These are phyloP conservation scores for Nothomitra cinnamomea DNA, from an alignment of 2,329 filamentous ascomycete genomes.

Conservation along the genomic window DNA sequence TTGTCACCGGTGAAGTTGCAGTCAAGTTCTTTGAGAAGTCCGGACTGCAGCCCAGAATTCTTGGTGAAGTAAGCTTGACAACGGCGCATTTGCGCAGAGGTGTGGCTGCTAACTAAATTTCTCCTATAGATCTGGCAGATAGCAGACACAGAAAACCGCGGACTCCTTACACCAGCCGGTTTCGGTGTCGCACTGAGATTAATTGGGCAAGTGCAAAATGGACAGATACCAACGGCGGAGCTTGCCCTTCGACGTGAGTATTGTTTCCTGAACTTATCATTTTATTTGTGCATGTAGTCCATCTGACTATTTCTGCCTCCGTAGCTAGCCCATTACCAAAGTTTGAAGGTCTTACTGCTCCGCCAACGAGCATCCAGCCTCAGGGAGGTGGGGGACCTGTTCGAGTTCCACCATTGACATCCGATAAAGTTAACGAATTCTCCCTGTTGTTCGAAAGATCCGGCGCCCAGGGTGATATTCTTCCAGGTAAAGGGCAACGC, in stretches of 20 bases:
- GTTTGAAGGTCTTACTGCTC: slow-evolving; percentile 60
- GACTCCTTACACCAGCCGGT: slow-evolving; percentile 78
- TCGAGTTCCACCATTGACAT: slow-evolving; percentile 72
- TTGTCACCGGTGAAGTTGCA: slow-evolving; percentile 89
- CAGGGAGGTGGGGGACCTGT: slow-evolving; percentile 43
- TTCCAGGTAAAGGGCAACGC: slow-evolving; percentile 37
- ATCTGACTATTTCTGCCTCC: slow-evolving; percentile 2
- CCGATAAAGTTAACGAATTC: slow-evolving; percentile 84
- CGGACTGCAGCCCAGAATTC: slow-evolving; percentile 62
- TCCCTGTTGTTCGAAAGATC: slow-evolving; percentile 81
- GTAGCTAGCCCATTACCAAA: slow-evolving; percentile 67
- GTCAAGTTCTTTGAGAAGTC: slow-evolving; percentile 98
- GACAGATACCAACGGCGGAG: slow-evolving; percentile 62
- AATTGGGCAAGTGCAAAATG: slow-evolving; percentile 88
- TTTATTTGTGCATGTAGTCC: background rate
- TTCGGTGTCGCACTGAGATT: slow-evolving; percentile 87
- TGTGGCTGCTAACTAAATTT: slow-evolving; percentile 1
- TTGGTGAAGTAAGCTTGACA: slow-evolving; percentile 53
- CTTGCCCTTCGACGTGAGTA: slow-evolving; percentile 58
- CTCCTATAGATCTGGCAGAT: slow-evolving; percentile 84
- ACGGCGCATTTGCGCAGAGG: slow-evolving; percentile 4
- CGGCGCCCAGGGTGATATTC: slow-evolving; percentile 54
- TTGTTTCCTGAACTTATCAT: background rate
- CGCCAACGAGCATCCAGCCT: slow-evolving; percentile 19
- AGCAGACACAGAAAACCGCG: slow-evolving; percentile 89